These are phyloP conservation scores for Eucalyptus urophylla DNA, from an alignment of 345 rosid genomes.

Conservation along the genomic window DNA sequence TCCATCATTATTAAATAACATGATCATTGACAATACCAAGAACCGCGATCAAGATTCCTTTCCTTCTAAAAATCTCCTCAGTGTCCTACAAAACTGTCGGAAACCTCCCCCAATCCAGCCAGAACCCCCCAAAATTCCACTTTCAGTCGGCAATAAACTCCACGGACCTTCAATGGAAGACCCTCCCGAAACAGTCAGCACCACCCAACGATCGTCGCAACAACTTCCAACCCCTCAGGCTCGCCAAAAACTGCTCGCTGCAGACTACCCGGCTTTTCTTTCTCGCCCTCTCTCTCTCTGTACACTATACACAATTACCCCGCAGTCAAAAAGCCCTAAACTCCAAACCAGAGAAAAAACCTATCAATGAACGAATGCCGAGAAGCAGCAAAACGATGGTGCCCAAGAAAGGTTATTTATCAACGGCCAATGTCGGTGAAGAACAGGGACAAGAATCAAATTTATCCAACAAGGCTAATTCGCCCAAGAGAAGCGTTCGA, in stretches of 20 bases:
- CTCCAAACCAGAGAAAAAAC: neutral
- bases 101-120: neutral
- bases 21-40: neutral
- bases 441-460: neutral
- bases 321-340: neutral
- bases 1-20: slow-evolving; percentile 32
- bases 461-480: neutral
- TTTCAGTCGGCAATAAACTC: neutral
- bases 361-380: neutral
- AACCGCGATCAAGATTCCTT: neutral
- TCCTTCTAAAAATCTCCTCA: neutral
- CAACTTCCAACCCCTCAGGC: neutral
- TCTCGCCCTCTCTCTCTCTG: neutral
- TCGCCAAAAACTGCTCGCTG: neutral
- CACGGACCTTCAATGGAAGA: neutral
- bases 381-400: neutral
- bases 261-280: neutral
- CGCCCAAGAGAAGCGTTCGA: neutral
- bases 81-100: neutral
- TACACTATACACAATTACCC: neutral
- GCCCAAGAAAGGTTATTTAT: neutral
- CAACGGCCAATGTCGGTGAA: neutral
- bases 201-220: neutral
- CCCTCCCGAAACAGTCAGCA: neutral
- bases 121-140: neutral